Base-by-base conservation (phyloP, 148 eudicot genomes). In the Rhododendron williamsianum region DNA sequence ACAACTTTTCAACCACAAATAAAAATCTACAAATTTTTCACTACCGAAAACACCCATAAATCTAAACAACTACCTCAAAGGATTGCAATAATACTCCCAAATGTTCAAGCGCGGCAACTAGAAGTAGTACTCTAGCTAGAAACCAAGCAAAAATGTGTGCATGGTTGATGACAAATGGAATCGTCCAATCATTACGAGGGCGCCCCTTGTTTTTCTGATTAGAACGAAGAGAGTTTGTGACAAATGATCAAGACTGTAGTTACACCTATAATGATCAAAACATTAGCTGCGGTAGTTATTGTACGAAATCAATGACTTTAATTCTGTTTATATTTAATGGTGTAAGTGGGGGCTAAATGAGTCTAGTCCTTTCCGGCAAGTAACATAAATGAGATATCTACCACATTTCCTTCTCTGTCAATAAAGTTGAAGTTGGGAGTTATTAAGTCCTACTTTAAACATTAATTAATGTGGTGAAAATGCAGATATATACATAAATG, bases 201-300 rank as follows among this genome's bases (percentile, higher is more conserved):
- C 76, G 16, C 72, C 56, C 41, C 30, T 76, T 35, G 72, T 54
- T 21, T 84, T 19, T 27, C n/a, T 73, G 51, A 76, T 18, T 36
- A 51, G 45, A 51, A 11, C 16, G n/a, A 51, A 35, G 60, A 52
- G 54, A 84, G 73, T 16, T 30, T 30, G 77, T 73, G 79, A 83
- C 85, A 73, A 49, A 35, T 49, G 13, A 49, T 48, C n/a, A 73
- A 72, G 85, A 83, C 56, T 67, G 30, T 41, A 13, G 74, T 83
- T 36, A 15, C 8, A 35, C 56, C 51, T 48, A 63, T 63, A 72
- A 72, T 11, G 54, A 51, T 51, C 16, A 2, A 51, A 72, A 21
- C 36, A 46, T 71, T 30, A 4, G 33, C 9, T 63, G 71, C 7
- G 8, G 33, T 69, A 69, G 16, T 21, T n/a, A 27, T 67, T 67